Evolutionary conservation across 306 rosid genomes (phyloP).

Genomic region (Cicer pinnatifidum): DNA sequence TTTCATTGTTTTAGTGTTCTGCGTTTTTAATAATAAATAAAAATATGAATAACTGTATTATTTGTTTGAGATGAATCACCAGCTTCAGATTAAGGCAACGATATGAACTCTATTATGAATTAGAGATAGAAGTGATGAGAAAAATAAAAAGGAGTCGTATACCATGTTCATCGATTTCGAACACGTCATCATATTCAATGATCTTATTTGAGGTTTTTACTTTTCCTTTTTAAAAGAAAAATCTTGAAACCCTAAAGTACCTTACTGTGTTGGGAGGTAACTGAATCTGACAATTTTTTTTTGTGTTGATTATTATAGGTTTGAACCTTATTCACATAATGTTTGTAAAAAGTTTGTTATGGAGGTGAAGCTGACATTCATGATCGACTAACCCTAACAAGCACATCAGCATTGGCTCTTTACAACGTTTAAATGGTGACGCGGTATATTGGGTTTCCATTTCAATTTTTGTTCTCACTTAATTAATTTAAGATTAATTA

Average conservation of each 20-base stretch:
- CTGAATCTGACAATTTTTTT: background rate
- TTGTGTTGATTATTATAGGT: constrained; percentile 49
- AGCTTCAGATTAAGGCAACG: constrained; percentile 56
- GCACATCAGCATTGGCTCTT: constrained; percentile 80
- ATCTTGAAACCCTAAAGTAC: background rate
- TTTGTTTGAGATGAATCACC: constrained; percentile 29
- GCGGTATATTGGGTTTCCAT: constrained; percentile 46
- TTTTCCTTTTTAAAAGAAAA: background rate
- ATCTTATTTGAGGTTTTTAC: constrained; percentile 60
- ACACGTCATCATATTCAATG: constrained; percentile 70
- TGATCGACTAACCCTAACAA: constrained; percentile 74
- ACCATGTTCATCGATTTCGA: constrained; percentile 89
- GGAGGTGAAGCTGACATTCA: constrained; percentile 72
- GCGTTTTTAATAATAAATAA: background rate
- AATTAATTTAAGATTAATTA: background rate
- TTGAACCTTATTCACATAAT: constrained; percentile 79
- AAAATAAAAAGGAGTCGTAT: constrained; percentile 58
- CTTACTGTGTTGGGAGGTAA: background rate
- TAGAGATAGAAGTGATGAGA: constrained; percentile 79
- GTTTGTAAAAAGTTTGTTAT: constrained; percentile 88
- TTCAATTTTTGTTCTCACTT: background rate
- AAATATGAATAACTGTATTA: background rate
- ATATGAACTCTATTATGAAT: constrained; percentile 64
- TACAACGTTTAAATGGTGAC: constrained; percentile 69
- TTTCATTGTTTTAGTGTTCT: background rate